Evolutionary conservation across 768 basidiomycete genomes (phyloP).

Genomic region (Pleurotus tuoliensis): DNA sequence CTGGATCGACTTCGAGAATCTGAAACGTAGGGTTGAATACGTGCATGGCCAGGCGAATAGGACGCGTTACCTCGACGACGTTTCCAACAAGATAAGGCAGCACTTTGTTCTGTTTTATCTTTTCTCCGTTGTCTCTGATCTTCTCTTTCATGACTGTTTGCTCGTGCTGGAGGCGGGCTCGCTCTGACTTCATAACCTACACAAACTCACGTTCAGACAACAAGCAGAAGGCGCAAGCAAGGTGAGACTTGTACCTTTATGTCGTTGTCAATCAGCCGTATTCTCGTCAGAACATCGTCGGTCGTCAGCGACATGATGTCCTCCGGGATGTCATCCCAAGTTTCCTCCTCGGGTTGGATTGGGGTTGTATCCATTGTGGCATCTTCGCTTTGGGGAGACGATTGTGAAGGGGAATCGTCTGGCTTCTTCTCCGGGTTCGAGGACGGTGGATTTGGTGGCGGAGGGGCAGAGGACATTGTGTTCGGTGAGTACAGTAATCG

Average conservation of each 20-base stretch:
- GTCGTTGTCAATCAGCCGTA: constrained; percentile 94
- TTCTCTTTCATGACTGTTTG: constrained; percentile 97
- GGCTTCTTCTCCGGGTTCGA: constrained; percentile 50
- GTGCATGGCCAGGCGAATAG: no score
- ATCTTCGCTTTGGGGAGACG: constrained; percentile 26
- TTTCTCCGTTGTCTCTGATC: constrained; percentile 96
- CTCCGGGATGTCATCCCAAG: constrained; percentile 88
- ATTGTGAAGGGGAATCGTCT: constrained; percentile 31
- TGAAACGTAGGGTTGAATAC: constrained; percentile 24
- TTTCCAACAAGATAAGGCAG: constrained; percentile 97
- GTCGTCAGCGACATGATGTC: constrained; percentile 75
- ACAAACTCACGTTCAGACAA: no score
- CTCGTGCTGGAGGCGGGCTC: constrained; percentile 86
- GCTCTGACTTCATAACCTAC: constrained; percentile 98
- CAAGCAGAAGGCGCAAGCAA: no score
- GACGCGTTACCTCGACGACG: constrained; percentile 80
- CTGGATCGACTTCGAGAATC: constrained; percentile 94
- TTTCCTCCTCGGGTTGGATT: constrained; percentile 69
- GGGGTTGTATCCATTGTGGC: constrained; percentile 72
- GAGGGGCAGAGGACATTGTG: constrained; percentile 57
- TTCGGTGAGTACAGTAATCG: constrained; percentile 10
- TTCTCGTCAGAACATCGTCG: constrained; percentile 87
- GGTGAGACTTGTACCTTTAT: constrained; percentile 63
- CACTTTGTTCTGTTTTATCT: constrained; percentile 99
- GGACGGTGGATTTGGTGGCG: constrained; percentile 48